Evolutionary conservation across 2,329 filamentous ascomycete species (phyloP).

Genomic region (Myotisia sp.): DNA sequence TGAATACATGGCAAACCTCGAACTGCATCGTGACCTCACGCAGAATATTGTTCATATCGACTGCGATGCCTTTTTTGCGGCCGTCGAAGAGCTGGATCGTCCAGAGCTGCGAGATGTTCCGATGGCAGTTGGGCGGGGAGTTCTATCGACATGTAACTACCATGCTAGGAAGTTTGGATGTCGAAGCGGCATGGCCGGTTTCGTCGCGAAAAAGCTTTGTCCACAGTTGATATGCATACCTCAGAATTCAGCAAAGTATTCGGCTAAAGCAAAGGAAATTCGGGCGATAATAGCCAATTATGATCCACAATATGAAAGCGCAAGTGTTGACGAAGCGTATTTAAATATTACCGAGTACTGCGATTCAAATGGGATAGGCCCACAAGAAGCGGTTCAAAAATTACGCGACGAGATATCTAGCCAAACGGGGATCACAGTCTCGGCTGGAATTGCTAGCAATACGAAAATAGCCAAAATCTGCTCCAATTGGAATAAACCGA

Average conservation of each 20-base stretch:
- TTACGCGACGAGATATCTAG: slow-evolving; percentile 64
- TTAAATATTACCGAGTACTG: slow-evolving; percentile 89
- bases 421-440: slow-evolving; percentile 71
- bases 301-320: slow-evolving; percentile 79
- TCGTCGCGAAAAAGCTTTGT: slow-evolving; percentile 88
- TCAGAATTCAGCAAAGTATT: slow-evolving; percentile 82
- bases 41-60: slow-evolving; percentile 85
- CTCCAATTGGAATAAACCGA: slow-evolving; percentile 91
- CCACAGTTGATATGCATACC: slow-evolving; percentile 70
- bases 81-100: slow-evolving; percentile 71
- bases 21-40: slow-evolving; percentile 62
- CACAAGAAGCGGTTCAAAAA: slow-evolving; percentile 61
- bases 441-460: slow-evolving; percentile 87
- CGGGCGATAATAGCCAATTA: slow-evolving; percentile 72
- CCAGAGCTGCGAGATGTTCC: slow-evolving; percentile 76
- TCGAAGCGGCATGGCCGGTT: slow-evolving; percentile 87
- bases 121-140: slow-evolving; percentile 73
- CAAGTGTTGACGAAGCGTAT: slow-evolving; percentile 92
- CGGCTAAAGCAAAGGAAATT: slow-evolving; percentile 75
- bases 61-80: slow-evolving; percentile 94
- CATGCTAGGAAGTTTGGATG: slow-evolving; percentile 79
- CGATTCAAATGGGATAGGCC: slow-evolving; percentile 47
- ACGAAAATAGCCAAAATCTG: slow-evolving; percentile 89
- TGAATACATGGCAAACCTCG: slow-evolving; percentile 64
- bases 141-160: slow-evolving; percentile 69